These are phyloP conservation scores for Dacryopinax spathularia DNA, from an alignment of 768 basidiomycete genomes.

Conservation along the genomic window DNA sequence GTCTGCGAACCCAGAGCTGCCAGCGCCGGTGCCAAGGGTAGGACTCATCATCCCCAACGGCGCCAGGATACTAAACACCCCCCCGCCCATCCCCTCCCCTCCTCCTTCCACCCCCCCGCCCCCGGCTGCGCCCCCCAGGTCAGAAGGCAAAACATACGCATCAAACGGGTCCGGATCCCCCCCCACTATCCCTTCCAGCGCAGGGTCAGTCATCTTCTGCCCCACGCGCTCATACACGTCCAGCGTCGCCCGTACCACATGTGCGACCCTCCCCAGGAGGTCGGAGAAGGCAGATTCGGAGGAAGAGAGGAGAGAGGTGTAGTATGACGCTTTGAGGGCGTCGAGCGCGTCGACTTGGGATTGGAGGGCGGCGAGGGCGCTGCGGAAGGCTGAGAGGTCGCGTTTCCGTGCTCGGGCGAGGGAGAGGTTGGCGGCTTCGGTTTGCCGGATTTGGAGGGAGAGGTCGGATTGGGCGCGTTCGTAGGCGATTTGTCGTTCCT, in stretches of 20 bases:
- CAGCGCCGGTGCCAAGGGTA: neutral
- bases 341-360: conserved; percentile 86
- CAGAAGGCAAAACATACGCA: conserved; percentile 43
- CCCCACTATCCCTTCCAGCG: conserved; percentile 82
- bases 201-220: conserved; percentile 68
- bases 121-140: neutral
- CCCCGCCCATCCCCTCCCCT: conserved; percentile 83
- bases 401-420: conserved; percentile 48
- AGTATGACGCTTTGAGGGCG: conserved; percentile 68
- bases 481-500: conserved; percentile 78
- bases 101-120: conserved; percentile 45
- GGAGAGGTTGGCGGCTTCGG: conserved; percentile 73
- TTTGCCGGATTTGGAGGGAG: conserved; percentile 70
- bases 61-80: conserved; percentile 84
- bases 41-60: conserved; percentile 52
- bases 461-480: conserved; percentile 71
- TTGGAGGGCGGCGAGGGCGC: conserved; percentile 67
- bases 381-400: conserved; percentile 77
- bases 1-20: no score
- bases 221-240: conserved; percentile 83
- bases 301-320: conserved; percentile 75
- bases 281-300: conserved; percentile 94
- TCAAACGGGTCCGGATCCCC: conserved; percentile 87
- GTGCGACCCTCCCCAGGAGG: conserved; percentile 70
- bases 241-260: conserved; percentile 78